Conservation (phyloP, 208 protist genomes). For the Acanthamoeba sp. region DNA sequence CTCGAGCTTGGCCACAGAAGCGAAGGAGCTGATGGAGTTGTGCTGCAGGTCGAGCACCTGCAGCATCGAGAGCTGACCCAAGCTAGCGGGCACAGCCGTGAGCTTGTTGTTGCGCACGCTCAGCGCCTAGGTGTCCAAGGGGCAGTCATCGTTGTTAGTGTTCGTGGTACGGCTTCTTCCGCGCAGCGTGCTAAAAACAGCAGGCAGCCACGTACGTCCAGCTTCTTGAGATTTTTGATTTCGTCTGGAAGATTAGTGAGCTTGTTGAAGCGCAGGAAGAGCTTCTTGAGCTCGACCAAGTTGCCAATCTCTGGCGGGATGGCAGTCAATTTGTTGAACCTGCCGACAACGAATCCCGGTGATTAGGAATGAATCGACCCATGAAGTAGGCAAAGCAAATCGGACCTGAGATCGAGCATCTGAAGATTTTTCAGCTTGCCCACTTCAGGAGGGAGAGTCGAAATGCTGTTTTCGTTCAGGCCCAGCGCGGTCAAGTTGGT, state of each 20-base stretch:
- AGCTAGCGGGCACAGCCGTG: background rate
- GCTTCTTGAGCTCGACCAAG: slow-evolving; percentile 69
- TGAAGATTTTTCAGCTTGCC: slow-evolving; percentile 66
- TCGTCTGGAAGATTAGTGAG: slow-evolving; percentile 73
- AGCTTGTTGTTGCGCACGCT: slow-evolving; percentile 72
- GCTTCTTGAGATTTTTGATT: slow-evolving; percentile 66
- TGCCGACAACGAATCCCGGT: background rate
- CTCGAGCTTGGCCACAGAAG: slow-evolving; percentile 67
- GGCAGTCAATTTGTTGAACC: slow-evolving; percentile 69
- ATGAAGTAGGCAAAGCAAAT: background rate
- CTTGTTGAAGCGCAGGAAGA: slow-evolving; percentile 80
- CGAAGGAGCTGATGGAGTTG: slow-evolving; percentile 68
- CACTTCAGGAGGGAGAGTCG: slow-evolving; percentile 50
- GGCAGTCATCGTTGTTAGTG: background rate
- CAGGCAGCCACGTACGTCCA: slow-evolving; percentile 37
- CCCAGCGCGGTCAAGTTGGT: slow-evolving; percentile 62
- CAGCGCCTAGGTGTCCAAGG: background rate
- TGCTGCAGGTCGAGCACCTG: slow-evolving; percentile 72
- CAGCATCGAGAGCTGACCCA: slow-evolving; percentile 26
- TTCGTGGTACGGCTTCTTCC: background rate
- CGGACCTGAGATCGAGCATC: slow-evolving; percentile 61
- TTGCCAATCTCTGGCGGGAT: slow-evolving; percentile 69
- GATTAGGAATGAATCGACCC: background rate
- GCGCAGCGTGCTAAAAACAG: background rate
- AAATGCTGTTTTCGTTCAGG: slow-evolving; percentile 72